Evolutionary conservation across 2,329 filamentous ascomycete genomes (phyloP).

Genomic region (Aschersonia sp.): DNA sequence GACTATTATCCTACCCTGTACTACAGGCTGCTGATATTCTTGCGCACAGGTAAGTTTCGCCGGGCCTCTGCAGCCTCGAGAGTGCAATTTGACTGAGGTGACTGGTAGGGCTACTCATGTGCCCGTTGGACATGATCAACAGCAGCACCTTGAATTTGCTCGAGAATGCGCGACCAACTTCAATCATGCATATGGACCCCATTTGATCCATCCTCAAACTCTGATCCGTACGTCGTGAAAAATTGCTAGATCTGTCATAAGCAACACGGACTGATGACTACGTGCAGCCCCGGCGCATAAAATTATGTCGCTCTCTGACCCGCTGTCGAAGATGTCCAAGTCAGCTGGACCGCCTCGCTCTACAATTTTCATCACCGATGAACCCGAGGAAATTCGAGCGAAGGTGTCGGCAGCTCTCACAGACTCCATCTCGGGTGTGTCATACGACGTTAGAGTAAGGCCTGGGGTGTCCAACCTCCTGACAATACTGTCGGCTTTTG

Average conservation of each 20-base stretch:
- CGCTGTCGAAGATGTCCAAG: constrained; percentile 86
- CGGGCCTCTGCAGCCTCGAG: neutral
- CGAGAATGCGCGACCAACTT: constrained; percentile 78
- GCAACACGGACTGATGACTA: neutral
- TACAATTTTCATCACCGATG: constrained; percentile 71
- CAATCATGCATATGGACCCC: constrained; percentile 59
- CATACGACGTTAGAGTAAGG: constrained; percentile 54
- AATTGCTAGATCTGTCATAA: neutral
- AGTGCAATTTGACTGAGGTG: neutral
- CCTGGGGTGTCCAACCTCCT: constrained; percentile 84
- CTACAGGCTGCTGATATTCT: constrained; percentile 91
- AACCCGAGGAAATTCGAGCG: constrained; percentile 41
- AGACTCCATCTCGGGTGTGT: constrained; percentile 52
- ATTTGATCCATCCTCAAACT: constrained; percentile 51
- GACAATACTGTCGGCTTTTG: constrained; percentile 61
- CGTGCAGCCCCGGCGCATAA: constrained; percentile 60
- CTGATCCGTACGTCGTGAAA: constrained; percentile 45
- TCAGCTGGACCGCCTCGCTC: constrained; percentile 59
- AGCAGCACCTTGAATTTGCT: constrained; percentile 86
- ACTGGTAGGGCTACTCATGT: constrained; percentile 67
- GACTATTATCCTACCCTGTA: constrained; percentile 90
- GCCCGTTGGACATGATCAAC: constrained; percentile 91
- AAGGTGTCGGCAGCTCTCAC: constrained; percentile 68
- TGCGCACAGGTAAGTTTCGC: constrained; percentile 49
- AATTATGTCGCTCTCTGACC: constrained; percentile 78